A percentile compares a stretch with the other conserved stretches of the same genome.
Evolutionary conservation across 495 filamentous ascomycete genomes (phyloP).

Genomic region (Penicillium roqueforti): DNA sequence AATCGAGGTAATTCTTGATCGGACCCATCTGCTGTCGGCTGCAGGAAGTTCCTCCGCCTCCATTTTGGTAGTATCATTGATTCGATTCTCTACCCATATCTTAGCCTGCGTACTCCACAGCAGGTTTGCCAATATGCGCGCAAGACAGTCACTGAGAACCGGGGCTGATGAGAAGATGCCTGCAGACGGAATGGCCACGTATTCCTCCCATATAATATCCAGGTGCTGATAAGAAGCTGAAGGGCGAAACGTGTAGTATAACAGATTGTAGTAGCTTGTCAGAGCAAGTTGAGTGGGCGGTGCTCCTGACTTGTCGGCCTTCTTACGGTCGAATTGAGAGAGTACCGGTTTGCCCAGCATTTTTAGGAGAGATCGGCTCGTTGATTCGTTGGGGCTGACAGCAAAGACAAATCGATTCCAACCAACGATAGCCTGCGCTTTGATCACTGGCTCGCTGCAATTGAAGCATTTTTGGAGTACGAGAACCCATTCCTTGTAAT

Average conservation of each 20-base stretch:
- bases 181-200: conserved; percentile 51
- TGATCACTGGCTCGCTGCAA: conserved; percentile 65
- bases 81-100: conserved; percentile 68
- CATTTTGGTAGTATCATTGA: conserved; percentile 53
- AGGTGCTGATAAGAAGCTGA: conserved; percentile 55
- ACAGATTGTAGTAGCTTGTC: conserved; percentile 67
- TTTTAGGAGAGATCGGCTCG: conserved; percentile 53
- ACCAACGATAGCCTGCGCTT: conserved; percentile 69
- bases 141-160: conserved; percentile 48
- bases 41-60: conserved; percentile 68
- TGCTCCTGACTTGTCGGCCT: conserved; percentile 51
- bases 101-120: conserved; percentile 61
- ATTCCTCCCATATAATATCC: conserved; percentile 75
- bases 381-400: conserved; percentile 56
- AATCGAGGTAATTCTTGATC: conserved; percentile 59
- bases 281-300: conserved; percentile 57
- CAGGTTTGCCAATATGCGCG: conserved; percentile 61
- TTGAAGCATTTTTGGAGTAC: conserved; percentile 85
- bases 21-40: conserved; percentile 84
- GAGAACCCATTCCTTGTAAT: conserved; percentile 64
- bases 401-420: conserved; percentile 81
- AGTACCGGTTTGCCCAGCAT: conserved; percentile 67
- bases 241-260: conserved; percentile 84
- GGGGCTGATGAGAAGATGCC: conserved; percentile 30
- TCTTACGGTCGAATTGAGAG: conserved; percentile 64